Percentiles rank a stretch among this genome's conserved stretches.
Evolutionary conservation across 345 rosid species (phyloP).

Genomic region (Barbarea vulgaris): DNA sequence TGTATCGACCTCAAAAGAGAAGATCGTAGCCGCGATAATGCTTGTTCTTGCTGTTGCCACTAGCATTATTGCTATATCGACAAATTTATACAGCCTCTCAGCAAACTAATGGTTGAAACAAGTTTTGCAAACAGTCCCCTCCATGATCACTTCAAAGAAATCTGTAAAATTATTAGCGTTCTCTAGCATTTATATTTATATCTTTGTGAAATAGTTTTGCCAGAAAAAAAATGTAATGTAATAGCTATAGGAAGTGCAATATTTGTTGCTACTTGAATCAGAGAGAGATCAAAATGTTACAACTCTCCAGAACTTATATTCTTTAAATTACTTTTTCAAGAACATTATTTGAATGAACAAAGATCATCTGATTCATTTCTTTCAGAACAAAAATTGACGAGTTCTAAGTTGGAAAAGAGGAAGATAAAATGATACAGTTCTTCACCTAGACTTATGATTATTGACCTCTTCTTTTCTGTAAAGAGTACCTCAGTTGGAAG

Average conservation of each 20-base stretch:
- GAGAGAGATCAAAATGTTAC: slow-evolving; percentile 5
- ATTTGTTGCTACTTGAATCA: slow-evolving; percentile 20
- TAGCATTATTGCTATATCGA: slow-evolving; percentile 48
- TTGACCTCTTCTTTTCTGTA: not conserved
- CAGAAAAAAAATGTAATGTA: not conserved
- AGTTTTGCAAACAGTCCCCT: slow-evolving; percentile 35
- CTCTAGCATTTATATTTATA: slow-evolving; percentile 5
- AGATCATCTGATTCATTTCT: not conserved
- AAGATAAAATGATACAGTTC: not conserved
- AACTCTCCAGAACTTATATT: slow-evolving; percentile 10
- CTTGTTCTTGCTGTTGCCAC: slow-evolving; percentile 46
- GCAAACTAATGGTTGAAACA: slow-evolving; percentile 3
- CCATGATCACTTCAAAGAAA: slow-evolving; percentile 34
- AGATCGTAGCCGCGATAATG: slow-evolving; percentile 41
- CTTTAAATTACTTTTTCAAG: not conserved
- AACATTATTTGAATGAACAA: not conserved
- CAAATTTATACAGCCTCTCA: slow-evolving; percentile 38
- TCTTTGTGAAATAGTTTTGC: slow-evolving; percentile 20
- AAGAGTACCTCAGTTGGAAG: slow-evolving; percentile 25
- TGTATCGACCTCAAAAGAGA: slow-evolving; percentile 48
- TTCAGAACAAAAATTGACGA: slow-evolving; percentile 11
- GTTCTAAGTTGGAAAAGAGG: slow-evolving; percentile 15
- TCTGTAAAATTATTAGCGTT: slow-evolving; percentile 29
- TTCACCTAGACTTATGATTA: slow-evolving; percentile 1
- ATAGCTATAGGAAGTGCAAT: slow-evolving; percentile 17